Percentiles rank a stretch among this genome's conserved stretches.
phyloP scores from a whole-genome alignment of 495 filamentous ascomycete genomes.

The Cercophora newfieldiana region DNA sequence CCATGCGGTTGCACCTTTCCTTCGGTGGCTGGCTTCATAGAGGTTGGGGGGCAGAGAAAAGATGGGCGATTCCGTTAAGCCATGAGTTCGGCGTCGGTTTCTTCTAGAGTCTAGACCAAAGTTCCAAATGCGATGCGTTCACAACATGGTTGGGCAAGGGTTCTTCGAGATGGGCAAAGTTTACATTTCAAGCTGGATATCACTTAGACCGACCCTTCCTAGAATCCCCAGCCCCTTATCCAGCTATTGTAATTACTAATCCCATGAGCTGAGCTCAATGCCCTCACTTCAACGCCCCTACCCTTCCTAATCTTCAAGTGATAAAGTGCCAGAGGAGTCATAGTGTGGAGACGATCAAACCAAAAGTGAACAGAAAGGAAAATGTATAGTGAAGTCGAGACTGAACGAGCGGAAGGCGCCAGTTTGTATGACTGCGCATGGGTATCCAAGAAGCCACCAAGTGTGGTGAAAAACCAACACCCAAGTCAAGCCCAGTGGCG shows the following conservation, averaged over 20 bases:
- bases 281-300: not conserved
- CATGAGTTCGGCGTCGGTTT: too few species aligned
- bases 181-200: not conserved
- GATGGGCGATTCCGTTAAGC: too few species aligned
- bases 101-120: too few species aligned
- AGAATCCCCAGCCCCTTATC: too few species aligned
- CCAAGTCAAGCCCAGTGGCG: not conserved
- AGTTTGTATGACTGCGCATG: not conserved
- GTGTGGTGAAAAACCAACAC: not conserved
- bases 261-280: not conserved
- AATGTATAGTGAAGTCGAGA: not conserved
- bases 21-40: not conserved
- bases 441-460: not conserved
- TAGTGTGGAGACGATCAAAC: not conserved
- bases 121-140: too few species aligned
- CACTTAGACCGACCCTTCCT: not conserved
- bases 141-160: not conserved
- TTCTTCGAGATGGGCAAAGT: not conserved
- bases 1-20: not conserved
- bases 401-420: not conserved
- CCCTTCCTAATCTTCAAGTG: not conserved
- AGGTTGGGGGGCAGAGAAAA: not conserved
- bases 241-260: not conserved
- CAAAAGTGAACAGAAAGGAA: not conserved
- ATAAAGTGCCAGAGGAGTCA: not conserved